Base-by-base conservation (phyloP, 805 yeast genomes). In the Metschnikowia cerradonensis region DNA sequence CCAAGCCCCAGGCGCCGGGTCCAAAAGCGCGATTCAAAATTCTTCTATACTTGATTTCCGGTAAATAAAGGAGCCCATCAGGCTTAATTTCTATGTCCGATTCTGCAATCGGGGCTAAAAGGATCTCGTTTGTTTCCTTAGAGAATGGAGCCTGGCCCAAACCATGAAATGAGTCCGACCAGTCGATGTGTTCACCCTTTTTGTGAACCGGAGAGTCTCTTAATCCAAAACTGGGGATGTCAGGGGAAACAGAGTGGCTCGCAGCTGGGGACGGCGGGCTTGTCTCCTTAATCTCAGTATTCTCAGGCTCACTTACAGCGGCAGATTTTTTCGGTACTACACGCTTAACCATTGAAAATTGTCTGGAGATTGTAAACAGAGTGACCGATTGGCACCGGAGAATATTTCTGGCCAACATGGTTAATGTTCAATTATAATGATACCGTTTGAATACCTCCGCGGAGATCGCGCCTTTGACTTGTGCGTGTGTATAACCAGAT, bases 1-100 rank as follows among this genome's bases (percentile, higher is more conserved):
- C 96, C 50, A 94, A 73, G 0, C 98, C 98, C 99, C 99, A 94
- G 1, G 96, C 97, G 26, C 99, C 99, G 6, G 99, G 97, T 3
- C 99, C 99, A 73, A 94, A 92, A 0, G 98, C 95, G 36, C 77
- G 77, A 68, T 92, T 92, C 57, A 94, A 70, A 20, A 91, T 85
- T 41, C 99, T 79, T 57, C 99, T 80, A 65, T 94, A 94, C 65
- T 92, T 92, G 70, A 94, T 94, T 66, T 94, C 99, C 0, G 99
- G 99, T 42, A 94, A 72, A 61, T 89, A 94, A 6, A 94, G 67
- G 46, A 94, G 72, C 14, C 98, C 98, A 66, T 94, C 99, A 0
- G 98, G 98, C 53, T 92, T 94, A 57, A 94, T 86, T 66, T 94
- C 99, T 47, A 94, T 83, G 59, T 92, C 97, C 26, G 77, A 77